phyloP scores from a whole-genome alignment of 768 basidiomycete genomes.

The Tylopilus cervinicoccineus region DNA sequence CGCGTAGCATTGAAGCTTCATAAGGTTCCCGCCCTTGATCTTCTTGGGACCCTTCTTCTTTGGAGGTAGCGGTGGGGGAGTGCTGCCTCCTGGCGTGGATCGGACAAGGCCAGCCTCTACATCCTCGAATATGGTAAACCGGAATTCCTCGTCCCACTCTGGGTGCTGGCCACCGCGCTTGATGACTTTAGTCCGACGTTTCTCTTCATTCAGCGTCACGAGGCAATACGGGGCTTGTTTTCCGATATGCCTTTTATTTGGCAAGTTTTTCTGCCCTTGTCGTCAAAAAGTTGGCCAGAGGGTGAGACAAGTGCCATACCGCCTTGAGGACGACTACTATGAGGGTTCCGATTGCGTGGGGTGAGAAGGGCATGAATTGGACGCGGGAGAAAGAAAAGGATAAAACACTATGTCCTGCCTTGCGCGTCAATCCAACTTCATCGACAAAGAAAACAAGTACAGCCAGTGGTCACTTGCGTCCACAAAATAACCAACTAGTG shows the following conservation, averaged over 20 bases:
- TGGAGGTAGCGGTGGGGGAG: conserved; percentile 68
- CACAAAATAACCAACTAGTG: conserved; percentile 14
- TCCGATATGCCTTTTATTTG: conserved; percentile 88
- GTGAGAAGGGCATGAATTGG: conserved; percentile 50
- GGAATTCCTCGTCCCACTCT: conserved; percentile 97
- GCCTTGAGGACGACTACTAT: conserved; percentile 92
- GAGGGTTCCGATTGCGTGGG: conserved; percentile 86
- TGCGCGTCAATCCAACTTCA: conserved; percentile 15
- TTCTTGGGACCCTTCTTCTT: conserved; percentile 48
- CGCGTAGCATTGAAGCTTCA: conserved; percentile 87
- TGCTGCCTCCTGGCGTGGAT: conserved; percentile 37
- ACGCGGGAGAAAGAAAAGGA: conserved; percentile 2
- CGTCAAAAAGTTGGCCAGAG: conserved; percentile 15
- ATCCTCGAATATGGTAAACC: conserved; percentile 87
- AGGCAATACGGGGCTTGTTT: conserved; percentile 98
- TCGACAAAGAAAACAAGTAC: conserved; percentile 6
- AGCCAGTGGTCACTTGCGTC: background rate
- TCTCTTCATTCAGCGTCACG: conserved; percentile 75
- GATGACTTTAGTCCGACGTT: conserved; percentile 86
- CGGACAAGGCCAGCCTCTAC: conserved; percentile 48
- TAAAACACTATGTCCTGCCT: conserved; percentile 15
- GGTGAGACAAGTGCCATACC: conserved; percentile 46
- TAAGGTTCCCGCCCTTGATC: conserved; percentile 68
- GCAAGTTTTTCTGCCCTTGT: conserved; percentile 68
- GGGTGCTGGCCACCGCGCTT: conserved; percentile 98